Base-by-base conservation (phyloP, 2,329 filamentous ascomycete genomes). In the Trichoderma sp. region DNA sequence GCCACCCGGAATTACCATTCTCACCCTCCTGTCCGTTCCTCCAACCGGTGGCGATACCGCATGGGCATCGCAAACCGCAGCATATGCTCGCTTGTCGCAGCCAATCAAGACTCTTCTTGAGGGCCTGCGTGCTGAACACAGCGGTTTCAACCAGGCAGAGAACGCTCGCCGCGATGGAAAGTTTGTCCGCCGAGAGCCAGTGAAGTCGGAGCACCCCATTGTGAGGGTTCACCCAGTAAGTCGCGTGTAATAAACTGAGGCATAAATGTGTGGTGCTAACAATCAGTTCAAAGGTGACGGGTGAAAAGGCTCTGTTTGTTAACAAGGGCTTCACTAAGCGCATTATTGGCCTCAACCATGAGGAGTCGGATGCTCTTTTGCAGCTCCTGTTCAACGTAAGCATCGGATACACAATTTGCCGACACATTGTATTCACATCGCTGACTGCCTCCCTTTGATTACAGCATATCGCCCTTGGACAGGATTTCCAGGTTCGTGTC, bases 21-120 rank as follows among this genome's bases (percentile, higher is more conserved):
- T 87, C 12, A 80, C 84, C 20, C 86, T 86, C 82, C 83, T 86
- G 74, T 83, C 85, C 67, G 83, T 85, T 71, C 85, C 85, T 0
- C 78, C 78, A 8, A 81, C 84, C 6, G 84, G 84, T 2, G 84
- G 84, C 0, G 84, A 85, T 71, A 86, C 84, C 2, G 82, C 83
- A 2, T 85, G 84, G 84, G 80, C 85, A 20, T 86, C 84, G 1
- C 78, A 80, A 26, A 85, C 84, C 55, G 84, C 83, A 0, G 77
- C 85, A 5, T 85, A 84, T 72, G 84, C 85, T 72, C 77, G 81
- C 0, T 76, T 86, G 15, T 85, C 83, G 65, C 78, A 79, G 53
- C 81, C 81, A 6, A 80, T 84, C 76, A 81, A 83, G 75, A 78
- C 73, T 26, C 83, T 85, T 63, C 77, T 83, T 12, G 82, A 85